Percentiles rank a stretch among this genome's conserved stretches.
Evolutionary conservation across 306 rosid species (phyloP).

Genomic region (Quercus gilva): DNA sequence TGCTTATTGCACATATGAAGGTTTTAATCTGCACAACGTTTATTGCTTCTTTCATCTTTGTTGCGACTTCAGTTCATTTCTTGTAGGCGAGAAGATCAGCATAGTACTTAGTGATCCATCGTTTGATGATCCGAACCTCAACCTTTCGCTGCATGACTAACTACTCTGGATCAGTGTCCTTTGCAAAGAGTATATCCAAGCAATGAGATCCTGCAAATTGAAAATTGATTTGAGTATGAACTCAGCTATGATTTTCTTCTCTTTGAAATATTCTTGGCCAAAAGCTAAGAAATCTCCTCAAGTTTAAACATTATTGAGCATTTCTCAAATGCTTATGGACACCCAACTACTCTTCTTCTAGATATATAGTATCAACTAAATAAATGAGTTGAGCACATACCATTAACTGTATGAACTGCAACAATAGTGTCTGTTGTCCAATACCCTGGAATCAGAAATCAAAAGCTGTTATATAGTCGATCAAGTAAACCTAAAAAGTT

Average conservation of each 20-base stretch:
- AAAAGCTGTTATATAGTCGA: background rate
- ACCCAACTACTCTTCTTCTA: too few species aligned
- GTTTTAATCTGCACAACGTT: too few species aligned
- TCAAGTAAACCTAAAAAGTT: background rate
- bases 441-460: slow-evolving; percentile 20
- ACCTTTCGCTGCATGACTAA: slow-evolving; percentile 21
- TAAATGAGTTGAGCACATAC: slow-evolving; percentile 7
- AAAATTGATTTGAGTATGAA: background rate
- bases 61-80: background rate
- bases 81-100: slow-evolving; percentile 15
- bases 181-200: slow-evolving; percentile 20
- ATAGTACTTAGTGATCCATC: slow-evolving; percentile 30
- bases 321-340: too few species aligned
- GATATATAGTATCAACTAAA: too few species aligned
- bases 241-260: too few species aligned
- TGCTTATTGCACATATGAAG: too few species aligned
- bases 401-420: slow-evolving; percentile 30
- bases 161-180: slow-evolving; percentile 30
- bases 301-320: too few species aligned
- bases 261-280: too few species aligned
- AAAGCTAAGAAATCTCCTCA: too few species aligned
- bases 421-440: slow-evolving; percentile 31
- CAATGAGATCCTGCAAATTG: slow-evolving; percentile 39
- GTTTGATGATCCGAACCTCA: slow-evolving; percentile 25
- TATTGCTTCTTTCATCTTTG: too few species aligned